phyloP scores from a whole-genome alignment of 192 early-diverging fungal species.

The Coemansia sp. region DNA sequence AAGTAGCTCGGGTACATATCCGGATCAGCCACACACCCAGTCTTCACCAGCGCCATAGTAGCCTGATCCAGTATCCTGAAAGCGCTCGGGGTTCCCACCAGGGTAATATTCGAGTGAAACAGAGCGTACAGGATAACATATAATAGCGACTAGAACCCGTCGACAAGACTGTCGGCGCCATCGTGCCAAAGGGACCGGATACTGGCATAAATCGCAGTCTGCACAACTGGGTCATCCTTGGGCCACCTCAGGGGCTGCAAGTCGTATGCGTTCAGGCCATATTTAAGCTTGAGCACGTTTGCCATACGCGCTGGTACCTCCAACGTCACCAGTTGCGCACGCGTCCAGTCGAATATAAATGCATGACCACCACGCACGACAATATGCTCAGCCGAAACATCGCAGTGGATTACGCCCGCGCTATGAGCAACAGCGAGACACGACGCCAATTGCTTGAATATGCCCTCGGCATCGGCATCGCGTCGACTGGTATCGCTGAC shows the following conservation, averaged over 20 bases:
- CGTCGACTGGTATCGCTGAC: not conserved
- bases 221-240: not conserved
- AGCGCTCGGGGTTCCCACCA: not conserved
- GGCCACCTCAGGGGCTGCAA: not conserved
- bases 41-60: not conserved
- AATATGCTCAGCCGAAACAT: conserved; percentile 27
- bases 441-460: not conserved
- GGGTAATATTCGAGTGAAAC: not conserved
- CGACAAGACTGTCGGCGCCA: not conserved
- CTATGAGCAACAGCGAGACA: conserved; percentile 3
- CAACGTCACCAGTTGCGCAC: not conserved
- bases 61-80: not conserved
- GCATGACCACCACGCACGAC: not conserved
- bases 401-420: conserved; percentile 23
- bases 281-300: not conserved
- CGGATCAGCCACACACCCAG: not conserved
- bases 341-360: conserved; percentile 21
- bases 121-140: conserved; percentile 11
- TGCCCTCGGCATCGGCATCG: not conserved
- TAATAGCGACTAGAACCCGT: conserved; percentile 23
- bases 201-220: conserved; percentile 10
- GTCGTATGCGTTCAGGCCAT: not conserved
- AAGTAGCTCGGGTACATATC: not conserved
- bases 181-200: conserved; percentile 12
- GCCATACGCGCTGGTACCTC: not conserved